phyloP scores from a whole-genome alignment of 2,329 filamentous ascomycete genomes.

The Beauveria brongniartii region DNA sequence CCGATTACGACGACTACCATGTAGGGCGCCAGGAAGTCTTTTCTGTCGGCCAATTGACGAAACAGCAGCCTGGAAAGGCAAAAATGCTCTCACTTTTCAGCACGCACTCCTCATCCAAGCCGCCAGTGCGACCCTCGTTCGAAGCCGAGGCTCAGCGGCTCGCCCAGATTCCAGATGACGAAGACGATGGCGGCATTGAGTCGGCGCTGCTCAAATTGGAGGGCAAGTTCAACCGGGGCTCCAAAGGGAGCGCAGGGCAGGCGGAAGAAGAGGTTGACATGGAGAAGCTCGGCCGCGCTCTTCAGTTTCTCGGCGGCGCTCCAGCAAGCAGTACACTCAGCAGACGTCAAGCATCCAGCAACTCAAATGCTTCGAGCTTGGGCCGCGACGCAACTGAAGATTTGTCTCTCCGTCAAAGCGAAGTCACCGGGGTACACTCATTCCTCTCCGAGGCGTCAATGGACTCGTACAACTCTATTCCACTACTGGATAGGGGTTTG shows the following conservation, averaged over 20 bases:
- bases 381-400: not conserved
- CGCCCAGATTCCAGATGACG: conserved; percentile 78
- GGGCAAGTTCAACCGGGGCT: conserved; percentile 64
- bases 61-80: conserved; percentile 36
- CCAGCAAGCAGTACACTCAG: not conserved
- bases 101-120: conserved; percentile 50
- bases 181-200: conserved; percentile 77
- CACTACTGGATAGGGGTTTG: conserved; percentile 62
- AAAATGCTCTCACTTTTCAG: conserved; percentile 45
- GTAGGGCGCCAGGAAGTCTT: conserved; percentile 37
- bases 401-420: not conserved
- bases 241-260: conserved; percentile 18
- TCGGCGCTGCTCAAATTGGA: conserved; percentile 89
- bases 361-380: not conserved
- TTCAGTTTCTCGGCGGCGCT: conserved; percentile 8
- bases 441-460: conserved; percentile 55
- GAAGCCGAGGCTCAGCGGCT: conserved; percentile 82
- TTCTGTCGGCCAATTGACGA: conserved; percentile 51
- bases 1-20: conserved; percentile 13
- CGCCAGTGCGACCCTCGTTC: conserved; percentile 65
- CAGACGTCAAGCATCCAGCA: not conserved
- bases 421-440: conserved; percentile 26
- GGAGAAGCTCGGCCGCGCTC: conserved; percentile 5
- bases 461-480: conserved; percentile 69
- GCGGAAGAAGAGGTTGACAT: conserved; percentile 16